These are phyloP conservation scores for Colletotrichum liaoningense DNA, from an alignment of 2,329 filamentous ascomycete species.

Conservation along the genomic window DNA sequence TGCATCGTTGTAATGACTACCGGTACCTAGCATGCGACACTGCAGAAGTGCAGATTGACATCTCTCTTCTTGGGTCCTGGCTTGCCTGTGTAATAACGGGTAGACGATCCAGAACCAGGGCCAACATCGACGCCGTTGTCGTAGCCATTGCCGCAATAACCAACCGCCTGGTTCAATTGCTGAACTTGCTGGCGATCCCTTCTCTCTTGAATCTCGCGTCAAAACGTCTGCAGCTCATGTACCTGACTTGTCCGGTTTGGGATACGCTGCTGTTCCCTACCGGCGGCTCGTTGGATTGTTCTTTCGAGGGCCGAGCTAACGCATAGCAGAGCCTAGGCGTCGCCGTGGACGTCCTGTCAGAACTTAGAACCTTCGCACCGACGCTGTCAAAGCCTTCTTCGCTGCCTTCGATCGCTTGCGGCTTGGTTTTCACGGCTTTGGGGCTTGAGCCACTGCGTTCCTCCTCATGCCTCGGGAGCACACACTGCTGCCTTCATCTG, in stretches of 20 bases:
- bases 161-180: neutral
- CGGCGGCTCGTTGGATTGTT: neutral
- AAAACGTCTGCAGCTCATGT: neutral
- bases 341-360: constrained; percentile 16
- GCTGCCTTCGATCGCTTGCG: constrained; percentile 1
- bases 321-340: constrained; percentile 18
- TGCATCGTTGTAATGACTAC: neutral
- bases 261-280: constrained; percentile 15
- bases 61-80: neutral
- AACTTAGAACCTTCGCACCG: constrained; percentile 22
- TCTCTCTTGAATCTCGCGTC: neutral
- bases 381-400: constrained; percentile 22
- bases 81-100: neutral
- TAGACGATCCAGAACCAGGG: neutral
- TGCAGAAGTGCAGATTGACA: neutral
- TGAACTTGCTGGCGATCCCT: neutral
- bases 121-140: neutral
- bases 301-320: constrained; percentile 22
- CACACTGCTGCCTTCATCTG: neutral
- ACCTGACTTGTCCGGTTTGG: constrained; percentile 31
- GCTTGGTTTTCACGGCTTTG: constrained; percentile 2
- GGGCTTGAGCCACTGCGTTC: neutral
- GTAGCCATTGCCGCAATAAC: neutral
- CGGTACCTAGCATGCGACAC: neutral
- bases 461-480: neutral